Conservation (phyloP, 1,284 basidiomycete species). For the Naganishia liquefaciens region DNA sequence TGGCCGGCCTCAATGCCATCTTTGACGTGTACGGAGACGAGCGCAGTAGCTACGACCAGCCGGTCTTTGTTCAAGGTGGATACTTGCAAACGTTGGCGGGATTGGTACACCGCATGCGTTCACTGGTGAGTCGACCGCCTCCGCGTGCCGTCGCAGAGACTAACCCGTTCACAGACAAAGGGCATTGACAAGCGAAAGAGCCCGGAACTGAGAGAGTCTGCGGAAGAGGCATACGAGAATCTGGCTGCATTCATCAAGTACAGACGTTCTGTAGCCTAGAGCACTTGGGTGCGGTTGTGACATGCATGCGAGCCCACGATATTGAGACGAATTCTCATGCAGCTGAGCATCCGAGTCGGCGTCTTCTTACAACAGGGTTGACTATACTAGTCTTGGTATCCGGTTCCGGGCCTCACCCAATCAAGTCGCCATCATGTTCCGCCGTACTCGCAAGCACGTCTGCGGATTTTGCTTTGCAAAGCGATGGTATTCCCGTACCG, state of each 20-base stretch:
- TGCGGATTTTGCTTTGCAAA: too few species aligned
- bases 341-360: too few species aligned
- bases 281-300: too few species aligned
- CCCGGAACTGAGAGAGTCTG: conserved; percentile 52
- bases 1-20: conserved; percentile 80
- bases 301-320: too few species aligned
- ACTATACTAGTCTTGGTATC: too few species aligned
- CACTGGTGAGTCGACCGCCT: conserved; percentile 59
- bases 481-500: too few species aligned
- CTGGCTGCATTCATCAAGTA: conserved; percentile 86
- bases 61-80: conserved; percentile 66
- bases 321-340: too few species aligned
- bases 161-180: conserved; percentile 44
- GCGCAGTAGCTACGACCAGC: conserved; percentile 72
- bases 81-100: conserved; percentile 61
- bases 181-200: conserved; percentile 59
- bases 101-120: conserved; percentile 63
- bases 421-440: too few species aligned
- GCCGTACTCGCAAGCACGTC: too few species aligned
- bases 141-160: too few species aligned
- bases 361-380: too few species aligned
- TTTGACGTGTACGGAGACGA: conserved; percentile 97
- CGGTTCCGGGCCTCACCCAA: too few species aligned
- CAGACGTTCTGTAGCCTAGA: conserved; percentile 56
- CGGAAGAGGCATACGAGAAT: conserved; percentile 67